Evolutionary conservation across 2,329 filamentous ascomycete genomes (phyloP).

Genomic region (Phialophora macrospora): DNA sequence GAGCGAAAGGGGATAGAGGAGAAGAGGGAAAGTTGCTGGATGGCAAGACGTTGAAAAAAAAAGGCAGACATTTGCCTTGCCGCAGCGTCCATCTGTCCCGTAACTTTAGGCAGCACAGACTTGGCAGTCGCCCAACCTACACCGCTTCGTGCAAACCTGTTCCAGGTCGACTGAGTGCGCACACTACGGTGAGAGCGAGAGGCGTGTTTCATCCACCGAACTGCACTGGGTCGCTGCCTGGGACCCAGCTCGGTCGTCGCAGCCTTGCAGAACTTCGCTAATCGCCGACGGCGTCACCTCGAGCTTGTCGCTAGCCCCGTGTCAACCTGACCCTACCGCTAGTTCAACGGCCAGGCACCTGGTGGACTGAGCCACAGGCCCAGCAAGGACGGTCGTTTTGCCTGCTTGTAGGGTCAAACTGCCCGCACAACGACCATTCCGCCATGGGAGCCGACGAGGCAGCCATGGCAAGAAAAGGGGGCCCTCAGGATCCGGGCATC

Average conservation of each 20-base stretch:
- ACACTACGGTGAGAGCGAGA: neutral
- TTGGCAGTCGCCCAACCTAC: conserved; percentile 1
- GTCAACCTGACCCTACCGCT: conserved; percentile 5
- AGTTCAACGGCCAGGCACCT: neutral
- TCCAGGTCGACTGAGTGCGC: neutral
- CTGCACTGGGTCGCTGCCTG: neutral
- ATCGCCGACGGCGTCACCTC: neutral
- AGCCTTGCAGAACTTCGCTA: conserved; percentile 1
- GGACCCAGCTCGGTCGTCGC: neutral
- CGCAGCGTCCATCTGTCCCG: neutral
- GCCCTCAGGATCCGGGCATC: neutral
- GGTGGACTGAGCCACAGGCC: neutral
- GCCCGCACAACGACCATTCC: neutral
- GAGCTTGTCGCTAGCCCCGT: neutral
- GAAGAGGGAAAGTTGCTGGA: neutral
- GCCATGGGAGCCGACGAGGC: neutral
- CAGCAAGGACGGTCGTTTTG: neutral
- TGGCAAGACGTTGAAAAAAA: neutral
- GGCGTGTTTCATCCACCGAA: neutral
- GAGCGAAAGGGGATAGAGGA: neutral
- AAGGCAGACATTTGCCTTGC: neutral
- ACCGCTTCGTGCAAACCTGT: neutral
- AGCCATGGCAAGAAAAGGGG: neutral
- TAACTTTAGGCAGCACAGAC: neutral
- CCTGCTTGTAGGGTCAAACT: neutral